phyloP scores from a whole-genome alignment of 169 alveolate species.

The Besnoitia besnoiti region DNA sequence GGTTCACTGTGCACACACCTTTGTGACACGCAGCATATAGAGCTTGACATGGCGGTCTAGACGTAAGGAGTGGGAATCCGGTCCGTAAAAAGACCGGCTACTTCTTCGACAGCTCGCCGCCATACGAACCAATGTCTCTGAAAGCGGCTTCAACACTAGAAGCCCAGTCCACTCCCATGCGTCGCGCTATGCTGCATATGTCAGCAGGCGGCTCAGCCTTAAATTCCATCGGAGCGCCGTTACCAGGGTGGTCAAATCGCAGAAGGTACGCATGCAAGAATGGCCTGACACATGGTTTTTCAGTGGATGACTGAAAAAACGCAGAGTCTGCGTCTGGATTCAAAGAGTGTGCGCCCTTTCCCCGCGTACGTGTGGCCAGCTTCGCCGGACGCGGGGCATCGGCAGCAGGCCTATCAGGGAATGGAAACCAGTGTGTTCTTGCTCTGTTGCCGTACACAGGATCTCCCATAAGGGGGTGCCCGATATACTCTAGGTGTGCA shows the following conservation, averaged over 20 bases:
- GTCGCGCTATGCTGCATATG: not conserved
- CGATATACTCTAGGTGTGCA: slow-evolving; percentile 57
- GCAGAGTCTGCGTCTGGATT: not conserved
- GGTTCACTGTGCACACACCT: too few relatives aligned
- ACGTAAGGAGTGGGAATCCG: too few relatives aligned
- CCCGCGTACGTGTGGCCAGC: not conserved
- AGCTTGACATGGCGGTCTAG: too few relatives aligned
- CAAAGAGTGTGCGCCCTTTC: not conserved
- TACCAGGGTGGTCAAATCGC: not conserved
- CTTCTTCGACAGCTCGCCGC: not conserved
- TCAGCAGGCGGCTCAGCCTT: slow-evolving; percentile 8
- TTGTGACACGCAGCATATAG: too few relatives aligned
- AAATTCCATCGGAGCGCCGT: not conserved
- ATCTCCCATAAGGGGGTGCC: slow-evolving; percentile 64
- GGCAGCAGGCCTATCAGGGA: too few relatives aligned
- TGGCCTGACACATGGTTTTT: not conserved
- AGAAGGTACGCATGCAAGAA: slow-evolving; percentile 20
- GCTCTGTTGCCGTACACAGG: slow-evolving; percentile 54
- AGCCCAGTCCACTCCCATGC: not conserved
- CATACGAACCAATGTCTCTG: not conserved
- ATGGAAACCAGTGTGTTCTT: too few relatives aligned
- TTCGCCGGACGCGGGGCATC: too few relatives aligned
- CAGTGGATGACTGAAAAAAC: not conserved
- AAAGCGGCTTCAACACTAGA: not conserved
- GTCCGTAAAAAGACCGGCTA: not conserved